Conservation (phyloP, 768 basidiomycete genomes). For the Nevesoporus exiguus region DNA sequence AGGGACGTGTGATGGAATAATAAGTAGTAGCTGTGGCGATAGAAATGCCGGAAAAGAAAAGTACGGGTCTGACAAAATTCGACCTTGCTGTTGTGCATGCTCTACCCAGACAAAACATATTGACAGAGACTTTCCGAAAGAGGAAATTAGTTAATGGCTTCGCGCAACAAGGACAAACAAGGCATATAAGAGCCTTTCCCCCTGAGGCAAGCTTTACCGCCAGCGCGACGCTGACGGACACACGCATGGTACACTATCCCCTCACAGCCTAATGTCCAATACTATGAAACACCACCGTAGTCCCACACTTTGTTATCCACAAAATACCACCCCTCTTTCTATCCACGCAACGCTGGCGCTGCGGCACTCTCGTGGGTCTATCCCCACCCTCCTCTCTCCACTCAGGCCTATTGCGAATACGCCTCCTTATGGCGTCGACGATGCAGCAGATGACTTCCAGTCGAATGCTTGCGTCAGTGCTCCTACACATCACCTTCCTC, state of each 20-base stretch:
- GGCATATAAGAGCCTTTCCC: neutral
- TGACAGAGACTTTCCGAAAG: slow-evolving; percentile 13
- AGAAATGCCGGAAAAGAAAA: slow-evolving; percentile 38
- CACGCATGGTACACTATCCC: neutral
- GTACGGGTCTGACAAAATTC: slow-evolving; percentile 8
- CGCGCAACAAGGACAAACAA: slow-evolving; percentile 27
- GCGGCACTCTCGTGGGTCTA: slow-evolving; percentile 19
- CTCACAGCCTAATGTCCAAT: neutral
- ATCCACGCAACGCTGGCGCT: slow-evolving; percentile 31
- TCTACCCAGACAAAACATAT: slow-evolving; percentile 11
- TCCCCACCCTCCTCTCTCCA: slow-evolving; percentile 30
- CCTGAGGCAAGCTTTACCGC: neutral
- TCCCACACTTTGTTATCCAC: slow-evolving; percentile 23
- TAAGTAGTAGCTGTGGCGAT: slow-evolving; percentile 45
- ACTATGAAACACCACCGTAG: slow-evolving; percentile 28
- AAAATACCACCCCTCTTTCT: neutral
- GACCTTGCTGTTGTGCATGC: neutral
- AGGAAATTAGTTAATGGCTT: slow-evolving; percentile 14
- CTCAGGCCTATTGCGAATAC: slow-evolving; percentile 14
- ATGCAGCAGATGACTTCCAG: slow-evolving; percentile 26
- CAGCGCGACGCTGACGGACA: slow-evolving; percentile 3
- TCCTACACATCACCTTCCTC: slow-evolving; percentile 10
- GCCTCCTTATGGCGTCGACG: neutral
- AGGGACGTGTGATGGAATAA: slow-evolving; percentile 43
- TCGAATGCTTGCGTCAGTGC: slow-evolving; percentile 27